These are phyloP conservation scores for Rhizopogon sp. DNA, from an alignment of 768 basidiomycete genomes.

Conservation along the genomic window DNA sequence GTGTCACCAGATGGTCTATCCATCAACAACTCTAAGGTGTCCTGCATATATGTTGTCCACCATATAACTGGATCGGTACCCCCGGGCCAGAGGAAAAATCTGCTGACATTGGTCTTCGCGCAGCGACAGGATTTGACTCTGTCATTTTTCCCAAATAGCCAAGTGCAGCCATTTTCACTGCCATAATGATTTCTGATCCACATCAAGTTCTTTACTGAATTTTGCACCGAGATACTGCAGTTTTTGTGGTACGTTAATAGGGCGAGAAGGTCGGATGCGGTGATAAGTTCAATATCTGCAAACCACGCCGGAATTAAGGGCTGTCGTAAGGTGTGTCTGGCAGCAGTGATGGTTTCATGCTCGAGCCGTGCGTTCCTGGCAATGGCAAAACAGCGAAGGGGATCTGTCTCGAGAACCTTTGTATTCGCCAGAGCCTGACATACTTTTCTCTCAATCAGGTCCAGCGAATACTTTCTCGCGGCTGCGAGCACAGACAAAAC, in stretches of 20 bases:
- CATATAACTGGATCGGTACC: constrained; percentile 1
- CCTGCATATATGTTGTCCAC: constrained; percentile 22
- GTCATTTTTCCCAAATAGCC: constrained; percentile 3
- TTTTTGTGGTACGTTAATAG: constrained; percentile 9
- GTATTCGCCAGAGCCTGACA: constrained; percentile 12
- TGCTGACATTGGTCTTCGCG: not conserved
- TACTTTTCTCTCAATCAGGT: constrained; percentile 8
- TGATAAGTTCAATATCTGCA: constrained; percentile 18
- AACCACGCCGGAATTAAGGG: constrained; percentile 13
- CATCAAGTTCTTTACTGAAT: not conserved
- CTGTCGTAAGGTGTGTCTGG: constrained; percentile 15
- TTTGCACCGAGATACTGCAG: not conserved
- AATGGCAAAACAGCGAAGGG: constrained; percentile 23
- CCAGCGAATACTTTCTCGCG: constrained; percentile 22
- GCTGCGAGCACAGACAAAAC: constrained; percentile 13
- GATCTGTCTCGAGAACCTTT: constrained; percentile 7
- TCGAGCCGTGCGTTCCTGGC: constrained; percentile 18
- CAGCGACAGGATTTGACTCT: not conserved
- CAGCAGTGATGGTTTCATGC: constrained; percentile 18
- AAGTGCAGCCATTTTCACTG: constrained; percentile 1
- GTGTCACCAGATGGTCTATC: constrained; percentile 16
- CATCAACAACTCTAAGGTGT: constrained; percentile 4
- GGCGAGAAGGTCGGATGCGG: constrained; percentile 13
- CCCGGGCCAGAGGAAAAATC: not conserved
- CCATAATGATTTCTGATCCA: constrained; percentile 12